Evolutionary conservation across 768 basidiomycete species (phyloP).

Genomic region (Heimioporus sp.): DNA sequence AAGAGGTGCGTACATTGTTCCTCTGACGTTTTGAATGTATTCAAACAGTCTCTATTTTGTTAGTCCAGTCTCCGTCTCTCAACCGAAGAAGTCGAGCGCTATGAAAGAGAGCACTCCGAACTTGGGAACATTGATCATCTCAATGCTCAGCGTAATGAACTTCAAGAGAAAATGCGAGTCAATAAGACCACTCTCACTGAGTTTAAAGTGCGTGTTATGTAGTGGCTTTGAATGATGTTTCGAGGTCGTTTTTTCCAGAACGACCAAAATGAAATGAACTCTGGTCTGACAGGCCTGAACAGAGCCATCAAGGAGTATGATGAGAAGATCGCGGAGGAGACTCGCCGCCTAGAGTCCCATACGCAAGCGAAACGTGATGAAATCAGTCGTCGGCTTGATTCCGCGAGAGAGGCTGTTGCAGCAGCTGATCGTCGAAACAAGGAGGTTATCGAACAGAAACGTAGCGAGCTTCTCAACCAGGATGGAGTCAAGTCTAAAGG

Average conservation of each 20-base stretch:
- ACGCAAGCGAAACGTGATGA: conserved; percentile 65
- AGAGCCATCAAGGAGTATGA: conserved; percentile 36
- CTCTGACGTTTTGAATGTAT: neutral
- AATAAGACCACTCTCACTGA: conserved; percentile 44
- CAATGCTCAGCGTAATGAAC: conserved; percentile 32
- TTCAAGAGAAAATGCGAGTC: conserved; percentile 40
- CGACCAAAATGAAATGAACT: conserved; percentile 51
- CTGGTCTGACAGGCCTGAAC: conserved; percentile 34
- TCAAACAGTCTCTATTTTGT: neutral
- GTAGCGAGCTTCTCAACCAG: conserved; percentile 27
- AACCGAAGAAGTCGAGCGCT: conserved; percentile 33
- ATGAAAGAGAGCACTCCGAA: conserved; percentile 39
- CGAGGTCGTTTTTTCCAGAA: conserved; percentile 33
- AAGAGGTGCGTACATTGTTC: conserved; percentile 32
- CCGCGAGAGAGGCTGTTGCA: conserved; percentile 39
- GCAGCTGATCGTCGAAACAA: conserved; percentile 36
- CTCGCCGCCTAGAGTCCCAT: conserved; percentile 49
- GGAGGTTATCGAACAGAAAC: conserved; percentile 34
- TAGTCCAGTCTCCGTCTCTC: conserved; percentile 36
- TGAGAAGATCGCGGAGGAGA: conserved; percentile 51
- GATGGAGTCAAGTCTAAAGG: conserved; percentile 37
- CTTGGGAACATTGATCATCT: conserved; percentile 52
- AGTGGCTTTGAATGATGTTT: neutral
- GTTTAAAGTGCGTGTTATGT: conserved; percentile 40
- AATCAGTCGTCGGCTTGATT: conserved; percentile 48